Base-by-base conservation (phyloP, 2,329 filamentous ascomycete species). In the Dryadomyces quercivorus region DNA sequence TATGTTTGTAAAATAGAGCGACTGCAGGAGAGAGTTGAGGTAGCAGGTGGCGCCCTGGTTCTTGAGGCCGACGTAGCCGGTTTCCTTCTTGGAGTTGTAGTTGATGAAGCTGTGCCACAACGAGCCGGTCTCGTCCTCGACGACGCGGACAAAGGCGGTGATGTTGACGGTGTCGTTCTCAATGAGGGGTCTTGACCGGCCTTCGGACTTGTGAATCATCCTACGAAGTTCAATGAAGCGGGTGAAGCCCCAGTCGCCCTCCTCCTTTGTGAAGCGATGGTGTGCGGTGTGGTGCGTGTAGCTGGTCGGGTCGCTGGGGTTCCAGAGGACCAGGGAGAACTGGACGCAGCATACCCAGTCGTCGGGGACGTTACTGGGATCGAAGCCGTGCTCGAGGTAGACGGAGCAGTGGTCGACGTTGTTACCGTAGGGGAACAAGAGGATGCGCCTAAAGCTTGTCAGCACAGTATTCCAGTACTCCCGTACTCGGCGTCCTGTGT, bases 41-140 rank as follows among this genome's bases (percentile, higher is more conserved):
- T 93, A 93, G 70, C 88, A 93, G 1, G 88, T 93, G 51, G 93
- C 93, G 59, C 93, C 93, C 69, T 97, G 93, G 64, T 98, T 98
- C 69, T 93, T 93, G 53, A 98, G 75, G 2, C 93, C 93, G 45
- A 98, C 93, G 73, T 91, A 97, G 55, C 93, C 93, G 0, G 93
- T 98, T 71, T 96, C 91, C 67, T 93, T 95, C 73, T 97, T 98
- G n/a, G 93, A 97, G 67, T 98, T 91, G 67, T 98, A 98, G 71
- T 92, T 91, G 66, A 82, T 77, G 68, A 95, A 92, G 70, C 88
- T 93, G 71, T 94, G 88, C 88, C 88, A 95, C 56, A 95, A 67
- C 5, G 93, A 88, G 54, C 88, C 88, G 1, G 88, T 95, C 59
- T 91, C 88, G 63, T 95, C 88, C 64, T 93, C 87, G 50, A 93